Evolutionary conservation across 2,329 filamentous ascomycete species (phyloP).

Genomic region (Coniochaeta sp.): DNA sequence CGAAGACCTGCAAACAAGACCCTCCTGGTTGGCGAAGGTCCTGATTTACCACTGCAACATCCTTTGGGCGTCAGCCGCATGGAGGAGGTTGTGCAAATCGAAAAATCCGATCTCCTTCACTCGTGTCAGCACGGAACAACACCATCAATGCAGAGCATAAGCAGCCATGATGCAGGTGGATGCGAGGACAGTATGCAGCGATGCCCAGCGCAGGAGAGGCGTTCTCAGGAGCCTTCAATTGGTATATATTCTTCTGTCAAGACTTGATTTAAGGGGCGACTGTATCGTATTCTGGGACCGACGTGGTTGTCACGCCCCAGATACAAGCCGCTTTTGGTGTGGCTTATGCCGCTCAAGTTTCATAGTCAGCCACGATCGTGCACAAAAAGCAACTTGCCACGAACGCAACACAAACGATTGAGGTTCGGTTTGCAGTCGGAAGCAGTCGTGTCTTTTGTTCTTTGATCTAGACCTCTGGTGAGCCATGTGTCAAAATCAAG

Average conservation of each 20-base stretch:
- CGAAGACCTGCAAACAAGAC: background rate
- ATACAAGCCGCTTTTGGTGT: background rate
- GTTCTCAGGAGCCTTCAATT: too few species aligned
- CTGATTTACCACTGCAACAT: background rate
- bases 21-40: background rate
- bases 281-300: too few species aligned
- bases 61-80: background rate
- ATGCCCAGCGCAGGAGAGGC: too few species aligned
- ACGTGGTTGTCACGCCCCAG: background rate
- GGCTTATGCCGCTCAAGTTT: background rate
- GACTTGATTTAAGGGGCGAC: too few species aligned
- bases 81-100: background rate
- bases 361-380: background rate
- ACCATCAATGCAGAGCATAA: background rate
- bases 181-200: too few species aligned
- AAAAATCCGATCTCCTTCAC: background rate
- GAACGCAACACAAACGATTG: background rate
- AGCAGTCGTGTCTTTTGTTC: background rate
- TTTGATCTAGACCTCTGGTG: background rate
- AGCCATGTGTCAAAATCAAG: background rate
- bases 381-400: background rate
- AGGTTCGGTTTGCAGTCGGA: too few species aligned
- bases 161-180: too few species aligned
- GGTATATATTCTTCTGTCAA: too few species aligned
- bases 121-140: background rate